Evolutionary conservation across 768 basidiomycete species (phyloP).

Genomic region (Naematelia encephala): DNA sequence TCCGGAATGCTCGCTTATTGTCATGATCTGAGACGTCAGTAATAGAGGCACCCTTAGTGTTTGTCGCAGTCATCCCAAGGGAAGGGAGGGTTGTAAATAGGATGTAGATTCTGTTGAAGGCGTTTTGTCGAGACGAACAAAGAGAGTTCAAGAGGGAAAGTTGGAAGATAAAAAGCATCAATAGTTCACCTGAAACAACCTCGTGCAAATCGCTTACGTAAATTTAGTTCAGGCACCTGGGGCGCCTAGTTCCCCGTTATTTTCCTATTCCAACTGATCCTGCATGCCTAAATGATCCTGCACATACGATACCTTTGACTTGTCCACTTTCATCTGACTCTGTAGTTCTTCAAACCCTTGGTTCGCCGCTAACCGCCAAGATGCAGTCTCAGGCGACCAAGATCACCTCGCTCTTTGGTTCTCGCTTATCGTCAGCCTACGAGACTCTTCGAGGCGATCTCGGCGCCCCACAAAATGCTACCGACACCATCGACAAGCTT

Average conservation of each 20-base stretch:
- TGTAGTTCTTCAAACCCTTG: no score
- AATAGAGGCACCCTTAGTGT: neutral
- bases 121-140: neutral
- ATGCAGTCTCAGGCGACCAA: constrained; percentile 7
- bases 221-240: neutral
- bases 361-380: constrained; percentile 5
- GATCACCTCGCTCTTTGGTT: constrained; percentile 45
- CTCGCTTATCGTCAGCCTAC: constrained; percentile 47
- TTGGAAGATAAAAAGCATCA: neutral
- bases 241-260: neutral
- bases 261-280: no score
- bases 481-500: constrained; percentile 80
- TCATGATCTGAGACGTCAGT: neutral
- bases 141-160: neutral
- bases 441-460: constrained; percentile 49
- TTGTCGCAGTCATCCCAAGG: no score
- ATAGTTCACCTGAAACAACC: neutral
- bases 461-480: constrained; percentile 68
- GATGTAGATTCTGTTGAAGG: neutral
- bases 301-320: no score
- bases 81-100: no score
- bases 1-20: no score
- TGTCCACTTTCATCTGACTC: neutral
- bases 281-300: neutral
- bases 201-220: neutral